Base-by-base conservation (phyloP, 352 stramenopile genomes). In the Globisporangium cederbergense region DNA sequence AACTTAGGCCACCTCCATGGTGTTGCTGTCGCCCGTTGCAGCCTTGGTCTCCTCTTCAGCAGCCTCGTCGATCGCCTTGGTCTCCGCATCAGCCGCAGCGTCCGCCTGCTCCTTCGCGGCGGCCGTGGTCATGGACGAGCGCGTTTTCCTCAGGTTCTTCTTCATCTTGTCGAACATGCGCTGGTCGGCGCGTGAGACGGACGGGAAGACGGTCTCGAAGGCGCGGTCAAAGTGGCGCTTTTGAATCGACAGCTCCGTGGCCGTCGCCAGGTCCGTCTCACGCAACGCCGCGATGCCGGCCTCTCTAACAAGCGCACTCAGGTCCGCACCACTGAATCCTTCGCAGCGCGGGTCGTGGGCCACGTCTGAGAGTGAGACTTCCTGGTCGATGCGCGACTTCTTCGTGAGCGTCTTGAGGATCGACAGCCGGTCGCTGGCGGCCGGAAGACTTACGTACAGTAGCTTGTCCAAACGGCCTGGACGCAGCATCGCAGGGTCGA, bases 401-500 rank as follows among this genome's bases (percentile, higher is more conserved):
- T 72, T 82, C 8, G 90, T 89, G 38, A 98, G 67, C 9, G 95
- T 98, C 59, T 76, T 88, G 32, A 99, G 79, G 73, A 99, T 99
- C 66, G 83, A 70, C 34, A 83, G 67, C 18, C 86, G 83, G 32
- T 89, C 86, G 18, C 51, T 76, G 1, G 91, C 75, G 18, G 79
- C 79, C 0, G 98, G 98, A 54, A 99, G 79, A 22, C 97, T 96
- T 52, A 99, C 97, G 76, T 99, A 99, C 0, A 99, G 77, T 14
- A 99, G 79, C 71, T 99, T 99, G 74, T 99, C 98, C 9, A 99
- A 81, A 43, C 98, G 93, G 4, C 97, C 97, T 56, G 98, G 98
- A 65, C 98, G 86, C 61, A 99, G 82, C 96, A 99, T 99, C 43
- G 97, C 98, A 18, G 97, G 95, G 76, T 99, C 98, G 65, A 99